A percentile compares a stretch with the other conserved stretches of the same genome.
Conservation (phyloP, 352 stramenopile species). For the Globisporangium spinosum region DNA sequence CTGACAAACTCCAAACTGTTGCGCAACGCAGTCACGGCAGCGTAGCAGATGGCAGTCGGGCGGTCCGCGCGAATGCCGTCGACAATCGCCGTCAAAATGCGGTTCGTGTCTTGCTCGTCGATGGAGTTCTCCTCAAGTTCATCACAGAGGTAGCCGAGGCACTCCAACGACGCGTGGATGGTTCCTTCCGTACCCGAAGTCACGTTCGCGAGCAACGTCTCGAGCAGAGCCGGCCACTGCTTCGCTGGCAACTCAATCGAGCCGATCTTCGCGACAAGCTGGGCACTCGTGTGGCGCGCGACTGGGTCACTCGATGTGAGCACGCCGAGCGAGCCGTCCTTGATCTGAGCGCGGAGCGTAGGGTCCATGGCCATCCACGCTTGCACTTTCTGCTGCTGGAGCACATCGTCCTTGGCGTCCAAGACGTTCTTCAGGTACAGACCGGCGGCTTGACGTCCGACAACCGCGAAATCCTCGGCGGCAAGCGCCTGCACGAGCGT, state of each 20-base stretch:
- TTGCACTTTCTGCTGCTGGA: constrained; percentile 79
- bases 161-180: constrained; percentile 90
- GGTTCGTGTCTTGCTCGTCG: constrained; percentile 89
- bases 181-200: constrained; percentile 76
- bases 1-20: constrained; percentile 95
- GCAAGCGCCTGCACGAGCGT: constrained; percentile 77
- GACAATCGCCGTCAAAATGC: constrained; percentile 96
- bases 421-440: constrained; percentile 87
- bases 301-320: constrained; percentile 58
- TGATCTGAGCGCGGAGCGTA: constrained; percentile 68
- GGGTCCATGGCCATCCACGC: constrained; percentile 78
- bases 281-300: constrained; percentile 83
- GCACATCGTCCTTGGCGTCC: constrained; percentile 76
- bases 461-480: constrained; percentile 71
- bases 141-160: constrained; percentile 82
- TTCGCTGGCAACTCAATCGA: constrained; percentile 92
- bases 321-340: constrained; percentile 63
- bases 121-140: constrained; percentile 71
- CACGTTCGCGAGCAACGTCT: constrained; percentile 92
- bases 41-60: constrained; percentile 86
- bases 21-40: constrained; percentile 89
- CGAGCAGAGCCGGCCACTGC: constrained; percentile 93
- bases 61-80: constrained; percentile 91
- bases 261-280: constrained; percentile 93
- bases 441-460: constrained; percentile 73